Conservation (phyloP, 164 flowering plant species). For the Akebia trifoliata region DNA sequence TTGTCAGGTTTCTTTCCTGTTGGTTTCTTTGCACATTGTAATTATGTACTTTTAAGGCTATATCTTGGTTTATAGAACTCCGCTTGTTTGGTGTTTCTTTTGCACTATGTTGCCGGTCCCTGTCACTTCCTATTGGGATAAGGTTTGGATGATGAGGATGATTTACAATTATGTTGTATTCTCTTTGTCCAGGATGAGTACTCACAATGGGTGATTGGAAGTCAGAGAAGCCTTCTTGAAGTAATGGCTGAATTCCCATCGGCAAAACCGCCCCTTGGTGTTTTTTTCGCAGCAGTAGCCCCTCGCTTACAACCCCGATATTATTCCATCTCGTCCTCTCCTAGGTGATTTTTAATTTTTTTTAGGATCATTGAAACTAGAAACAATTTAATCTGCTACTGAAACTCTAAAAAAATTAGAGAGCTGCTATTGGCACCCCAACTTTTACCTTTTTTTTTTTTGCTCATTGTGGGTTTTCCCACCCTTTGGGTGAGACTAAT, state of each 20-base stretch:
- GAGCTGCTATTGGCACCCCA: no score
- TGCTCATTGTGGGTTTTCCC: slow-evolving; percentile 1
- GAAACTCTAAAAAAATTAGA: no score
- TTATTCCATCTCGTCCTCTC: slow-evolving; percentile 95
- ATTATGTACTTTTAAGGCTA: neutral
- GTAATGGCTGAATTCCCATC: slow-evolving; percentile 93
- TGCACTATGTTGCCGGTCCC: no score
- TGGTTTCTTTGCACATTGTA: slow-evolving; percentile 1
- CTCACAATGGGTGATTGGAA: slow-evolving; percentile 70
- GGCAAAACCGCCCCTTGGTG: slow-evolving; percentile 90
- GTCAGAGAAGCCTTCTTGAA: slow-evolving; percentile 91
- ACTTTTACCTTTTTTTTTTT: no score
- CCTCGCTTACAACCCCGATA: slow-evolving; percentile 88
- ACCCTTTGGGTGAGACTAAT: no score
- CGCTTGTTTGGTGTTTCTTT: slow-evolving; percentile 1
- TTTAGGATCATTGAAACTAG: no score
- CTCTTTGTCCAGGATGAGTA: slow-evolving; percentile 63
- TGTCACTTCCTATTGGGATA: no score
- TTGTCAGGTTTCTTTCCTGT: neutral
- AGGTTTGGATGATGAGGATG: no score
- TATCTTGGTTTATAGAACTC: neutral
- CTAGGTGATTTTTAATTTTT: slow-evolving; percentile 56
- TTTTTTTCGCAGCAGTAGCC: slow-evolving; percentile 84
- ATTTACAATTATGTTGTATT: neutral
- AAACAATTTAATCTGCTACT: no score